Evolutionary conservation across 169 alveolate genomes (phyloP), one percentile per base, ranked within the genome.

Genomic region (Cryptosporidium viatorum): DNA sequence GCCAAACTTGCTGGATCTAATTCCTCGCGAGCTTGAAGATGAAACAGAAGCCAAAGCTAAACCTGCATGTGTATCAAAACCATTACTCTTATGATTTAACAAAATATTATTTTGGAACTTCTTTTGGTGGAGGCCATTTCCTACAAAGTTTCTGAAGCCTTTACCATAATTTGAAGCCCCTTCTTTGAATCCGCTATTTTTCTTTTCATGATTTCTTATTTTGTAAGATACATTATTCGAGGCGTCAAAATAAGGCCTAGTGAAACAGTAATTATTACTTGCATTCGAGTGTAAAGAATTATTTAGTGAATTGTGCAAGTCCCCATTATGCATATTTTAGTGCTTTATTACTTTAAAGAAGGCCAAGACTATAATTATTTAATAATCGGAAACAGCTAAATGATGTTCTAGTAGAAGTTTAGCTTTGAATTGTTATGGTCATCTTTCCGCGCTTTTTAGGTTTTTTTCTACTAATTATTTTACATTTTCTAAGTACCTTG

Each of bases 1-100:
- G 8, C 98, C 98, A 60, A 94, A 91, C 60, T 69, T 84, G 69
- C 89, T 87, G 58, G 84, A 86, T 39, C 70, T 86, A 26, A 52
- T 35, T 52, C 84, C 52, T 35, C 84, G 71, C 50, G 71, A 65
- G 52, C 50, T 35, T 65, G 71, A 65, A 65, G 26, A 33, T 37
- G 71, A 65, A 3, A 37, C 71, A 29, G 71, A 65, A 37, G 23
- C 71, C 23, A 65, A 65, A 65, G 71, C 52, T 33, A 71, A 71
- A 33, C 69, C 85, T 23, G 67, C 6, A 48, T 71, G 7, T 31
- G 21, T 21, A 52, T n/a, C 45, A 26, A 39, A 21, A 71, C 33
- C 29, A 71, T 71, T 71, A 29, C 85, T 23, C 23, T 37, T 51
- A 7, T 21, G 31, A 45, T 35, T 52, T 37, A 43, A 29, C 4